These are phyloP conservation scores for Gillenia trifoliata DNA, from an alignment of 306 rosid genomes.

Conservation along the genomic window DNA sequence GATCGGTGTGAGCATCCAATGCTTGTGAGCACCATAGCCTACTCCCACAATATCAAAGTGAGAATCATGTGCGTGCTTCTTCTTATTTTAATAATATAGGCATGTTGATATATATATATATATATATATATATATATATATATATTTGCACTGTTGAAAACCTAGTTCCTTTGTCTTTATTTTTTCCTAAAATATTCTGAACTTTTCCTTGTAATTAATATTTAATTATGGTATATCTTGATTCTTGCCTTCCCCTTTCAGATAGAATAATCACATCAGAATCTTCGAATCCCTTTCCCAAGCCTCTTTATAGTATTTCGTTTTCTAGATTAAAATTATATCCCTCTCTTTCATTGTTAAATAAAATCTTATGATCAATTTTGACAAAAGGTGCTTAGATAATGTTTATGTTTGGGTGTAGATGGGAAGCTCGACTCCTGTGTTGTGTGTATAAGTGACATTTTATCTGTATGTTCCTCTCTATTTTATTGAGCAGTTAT, in stretches of 20 bases:
- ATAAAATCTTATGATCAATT: no score
- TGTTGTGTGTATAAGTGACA: no score
- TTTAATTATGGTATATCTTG: no score
- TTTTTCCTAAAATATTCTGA: background rate
- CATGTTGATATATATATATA: no score
- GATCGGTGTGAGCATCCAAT: no score
- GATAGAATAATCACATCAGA: background rate
- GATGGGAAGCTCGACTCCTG: background rate
- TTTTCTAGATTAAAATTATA: no score
- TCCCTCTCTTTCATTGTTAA: background rate
- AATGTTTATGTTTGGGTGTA: background rate
- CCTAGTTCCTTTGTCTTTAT: background rate
- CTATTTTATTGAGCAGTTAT: no score
- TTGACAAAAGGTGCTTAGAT: background rate
- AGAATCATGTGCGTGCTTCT: background rate
- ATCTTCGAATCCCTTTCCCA: background rate
- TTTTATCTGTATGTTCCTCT: no score
- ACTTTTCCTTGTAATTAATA: background rate
- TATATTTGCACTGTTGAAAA: background rate
- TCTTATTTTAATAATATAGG: background rate
- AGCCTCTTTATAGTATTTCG: background rate
- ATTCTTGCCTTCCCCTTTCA: background rate
- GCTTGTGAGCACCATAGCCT: no score
- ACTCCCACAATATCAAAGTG: no score
- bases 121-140: no score